These are phyloP conservation scores for Solanum hybrid DNA, from an alignment of 305 asterid species.

Conservation along the genomic window DNA sequence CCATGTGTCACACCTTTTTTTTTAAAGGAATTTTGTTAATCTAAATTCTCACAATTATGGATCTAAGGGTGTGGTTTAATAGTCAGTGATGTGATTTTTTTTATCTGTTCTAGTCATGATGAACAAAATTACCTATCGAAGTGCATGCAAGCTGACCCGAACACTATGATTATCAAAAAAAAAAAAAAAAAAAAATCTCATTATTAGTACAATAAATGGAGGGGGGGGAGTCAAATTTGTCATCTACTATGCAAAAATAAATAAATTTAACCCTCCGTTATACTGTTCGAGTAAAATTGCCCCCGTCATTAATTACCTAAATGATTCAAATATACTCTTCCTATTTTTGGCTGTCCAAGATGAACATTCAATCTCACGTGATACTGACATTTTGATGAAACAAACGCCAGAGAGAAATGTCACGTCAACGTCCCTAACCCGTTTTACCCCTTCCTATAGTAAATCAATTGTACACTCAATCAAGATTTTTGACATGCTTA, in stretches of 20 bases:
- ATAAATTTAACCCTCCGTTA: not conserved
- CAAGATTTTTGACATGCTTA: not conserved
- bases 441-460: not conserved
- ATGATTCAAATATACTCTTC: not conserved
- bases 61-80: not conserved
- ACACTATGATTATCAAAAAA: not conserved
- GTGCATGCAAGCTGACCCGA: accelerated
- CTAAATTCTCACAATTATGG: too few relatives aligned
- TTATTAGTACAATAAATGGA: too few relatives aligned
- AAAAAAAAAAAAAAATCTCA: too few relatives aligned
- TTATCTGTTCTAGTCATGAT: not conserved
- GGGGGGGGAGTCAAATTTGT: accelerated
- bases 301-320: not conserved
- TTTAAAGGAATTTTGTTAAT: not conserved
- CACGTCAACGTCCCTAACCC: not conserved
- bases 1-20: not conserved
- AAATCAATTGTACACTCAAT: not conserved
- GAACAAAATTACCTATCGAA: too few relatives aligned
- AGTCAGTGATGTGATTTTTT: not conserved
- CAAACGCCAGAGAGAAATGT: not conserved
- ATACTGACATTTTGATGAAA: not conserved
- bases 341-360: not conserved
- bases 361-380: not conserved
- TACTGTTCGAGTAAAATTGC: not conserved
- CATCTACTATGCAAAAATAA: not conserved